Conservation (phyloP, 2,329 filamentous ascomycete genomes). For the Sclerotinia trifoliorum region DNA sequence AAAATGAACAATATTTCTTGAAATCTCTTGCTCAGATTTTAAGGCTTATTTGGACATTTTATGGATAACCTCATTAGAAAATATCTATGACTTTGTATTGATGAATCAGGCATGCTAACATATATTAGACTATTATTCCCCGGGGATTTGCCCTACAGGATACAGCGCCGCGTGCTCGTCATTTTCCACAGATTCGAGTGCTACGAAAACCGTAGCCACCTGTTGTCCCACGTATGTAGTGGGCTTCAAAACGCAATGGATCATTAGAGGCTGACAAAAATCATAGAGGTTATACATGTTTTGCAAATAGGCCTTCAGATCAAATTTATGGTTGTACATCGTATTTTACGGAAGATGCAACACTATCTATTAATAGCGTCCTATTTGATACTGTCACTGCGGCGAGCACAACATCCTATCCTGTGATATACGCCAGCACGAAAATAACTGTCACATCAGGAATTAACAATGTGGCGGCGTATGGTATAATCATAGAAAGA, state of each 20-base stretch:
- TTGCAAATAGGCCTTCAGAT: neutral
- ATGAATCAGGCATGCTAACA: neutral
- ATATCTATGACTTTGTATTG: neutral
- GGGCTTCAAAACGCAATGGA: neutral
- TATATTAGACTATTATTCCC: conserved; percentile 15
- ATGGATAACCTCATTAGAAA: too few species aligned
- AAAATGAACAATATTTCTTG: neutral
- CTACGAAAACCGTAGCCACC: conserved; percentile 11
- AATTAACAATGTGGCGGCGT: neutral
- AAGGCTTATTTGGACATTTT: neutral
- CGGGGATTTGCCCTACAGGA: conserved; percentile 3
- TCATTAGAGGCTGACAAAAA: neutral
- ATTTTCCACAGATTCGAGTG: neutral
- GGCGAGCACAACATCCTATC: conserved; percentile 1
- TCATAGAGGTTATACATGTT: conserved; percentile 13
- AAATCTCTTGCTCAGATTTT: neutral
- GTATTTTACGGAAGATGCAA: neutral
- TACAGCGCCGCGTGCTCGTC: conserved; percentile 17
- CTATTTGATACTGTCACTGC: conserved; percentile 7
- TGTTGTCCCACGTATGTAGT: conserved; percentile 19
- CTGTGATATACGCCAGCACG: neutral
- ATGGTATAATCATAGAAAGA: conserved; percentile 19
- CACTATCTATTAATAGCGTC: conserved; percentile 2
- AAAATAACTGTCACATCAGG: conserved; percentile 3
- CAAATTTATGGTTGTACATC: conserved; percentile 20